Evolutionary conservation across 2,329 filamentous ascomycete genomes (phyloP), one percentile per base, ranked within the genome.

Genomic region (Venturia effusa): DNA sequence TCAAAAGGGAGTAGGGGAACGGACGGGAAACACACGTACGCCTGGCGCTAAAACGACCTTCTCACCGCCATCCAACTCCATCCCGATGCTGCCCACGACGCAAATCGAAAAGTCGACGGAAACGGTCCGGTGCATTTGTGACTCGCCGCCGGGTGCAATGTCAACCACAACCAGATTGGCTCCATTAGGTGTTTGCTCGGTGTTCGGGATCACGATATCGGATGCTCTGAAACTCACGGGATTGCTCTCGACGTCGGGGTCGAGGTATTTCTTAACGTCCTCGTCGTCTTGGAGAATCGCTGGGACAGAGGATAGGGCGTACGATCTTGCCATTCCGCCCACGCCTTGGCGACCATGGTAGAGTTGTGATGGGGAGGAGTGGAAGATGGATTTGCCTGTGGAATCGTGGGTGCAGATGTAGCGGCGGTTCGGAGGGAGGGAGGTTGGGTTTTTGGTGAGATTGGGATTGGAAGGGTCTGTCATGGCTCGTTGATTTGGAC

Each of bases 221-320:
- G n/a, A n/a, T n/a, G n/a, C n/a, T n/a, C n/a, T n/a, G n/a, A n/a
- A n/a, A 19, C 64, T 65, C 1, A 64, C 59, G 8, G 66, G 27
- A 7, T 66, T 65, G 1, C 22, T n/a, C 27, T 41, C 1, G 13
- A 10, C 15, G 41, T 7, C 19, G 41, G 41, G n/a, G 32, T 61
- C 59, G 1, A 67, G 65, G 69, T 80, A 78, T 32, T 67, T 69
- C 1, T 65, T 64, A 40, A 81, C 66, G 70, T 81, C 78, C n/a
- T 66, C 69, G 66, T 79, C 75, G 59, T 66, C 61, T 69, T 75
- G 76, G 24, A 81, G 71, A 63, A 75, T 69, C 0, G 75, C 68
- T 3, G 76, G 78, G 66, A 77, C 74, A 59, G 67, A 54, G 34
- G 73, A 71, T 4, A 78, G 80, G 15, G 78, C 77, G 70, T 76